Evolutionary conservation across 2,329 filamentous ascomycete genomes (phyloP).

Genomic region (Penicillium sp.): DNA sequence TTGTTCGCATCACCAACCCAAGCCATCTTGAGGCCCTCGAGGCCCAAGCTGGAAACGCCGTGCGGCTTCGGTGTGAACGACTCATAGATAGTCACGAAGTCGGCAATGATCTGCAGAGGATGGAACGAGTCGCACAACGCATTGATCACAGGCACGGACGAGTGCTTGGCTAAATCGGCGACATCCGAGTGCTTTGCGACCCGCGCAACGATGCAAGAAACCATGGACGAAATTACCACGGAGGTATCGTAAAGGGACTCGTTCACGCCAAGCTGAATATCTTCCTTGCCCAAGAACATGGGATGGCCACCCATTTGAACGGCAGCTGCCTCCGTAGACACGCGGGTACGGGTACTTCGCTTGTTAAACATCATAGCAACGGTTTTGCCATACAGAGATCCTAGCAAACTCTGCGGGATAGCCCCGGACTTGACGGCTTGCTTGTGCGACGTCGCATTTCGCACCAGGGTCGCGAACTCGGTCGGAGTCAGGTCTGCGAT

Average conservation of each 20-base stretch:
- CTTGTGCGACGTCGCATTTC: conserved; percentile 75
- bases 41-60: conserved; percentile 51
- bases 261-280: conserved; percentile 92
- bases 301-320: conserved; percentile 83
- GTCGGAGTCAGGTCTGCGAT: conserved; percentile 75
- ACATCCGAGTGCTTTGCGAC: conserved; percentile 74
- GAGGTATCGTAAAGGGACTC: conserved; percentile 92
- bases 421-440: conserved; percentile 64
- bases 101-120: conserved; percentile 87
- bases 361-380: conserved; percentile 97
- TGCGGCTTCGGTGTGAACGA: conserved; percentile 53
- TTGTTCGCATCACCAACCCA: conserved; percentile 98
- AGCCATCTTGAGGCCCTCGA: conserved; percentile 81
- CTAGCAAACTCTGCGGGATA: conserved; percentile 54
- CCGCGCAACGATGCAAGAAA: conserved; percentile 72
- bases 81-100: conserved; percentile 87
- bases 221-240: conserved; percentile 90
- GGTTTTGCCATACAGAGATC: conserved; percentile 65
- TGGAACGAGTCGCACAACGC: conserved; percentile 87
- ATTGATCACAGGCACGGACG: conserved; percentile 76
- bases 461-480: conserved; percentile 76
- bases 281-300: conserved; percentile 93
- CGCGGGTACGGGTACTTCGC: conserved; percentile 83
- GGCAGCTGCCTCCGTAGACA: conserved; percentile 88
- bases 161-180: conserved; percentile 62